These are phyloP conservation scores for Globisporangium orthogonon DNA, from an alignment of 352 stramenopile species.

Conservation along the genomic window DNA sequence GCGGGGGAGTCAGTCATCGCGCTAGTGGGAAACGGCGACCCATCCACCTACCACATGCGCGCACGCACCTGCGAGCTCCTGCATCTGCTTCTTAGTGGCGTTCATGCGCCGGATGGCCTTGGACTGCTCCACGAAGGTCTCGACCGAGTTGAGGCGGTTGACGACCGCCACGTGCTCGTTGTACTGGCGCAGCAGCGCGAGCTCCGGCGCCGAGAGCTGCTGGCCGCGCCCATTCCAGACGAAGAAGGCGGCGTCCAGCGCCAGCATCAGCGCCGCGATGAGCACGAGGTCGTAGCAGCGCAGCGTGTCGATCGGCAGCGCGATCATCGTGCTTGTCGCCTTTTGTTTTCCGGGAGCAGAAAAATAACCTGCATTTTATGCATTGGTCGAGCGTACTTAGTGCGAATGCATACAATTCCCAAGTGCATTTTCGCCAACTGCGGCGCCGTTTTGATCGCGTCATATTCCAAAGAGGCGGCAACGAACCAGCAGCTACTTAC, in stretches of 20 bases:
- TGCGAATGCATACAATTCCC: not conserved
- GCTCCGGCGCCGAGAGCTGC: conserved; percentile 49
- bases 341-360: no score
- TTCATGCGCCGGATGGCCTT: conserved; percentile 86
- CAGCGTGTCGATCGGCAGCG: conserved; percentile 40
- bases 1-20: not conserved
- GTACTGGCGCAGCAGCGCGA: conserved; percentile 54
- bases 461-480: conserved; percentile 1
- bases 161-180: conserved; percentile 76
- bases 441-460: no score
- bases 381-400: conserved; percentile 5
- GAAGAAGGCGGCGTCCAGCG: conserved; percentile 41
- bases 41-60: not conserved
- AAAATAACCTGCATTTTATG: no score
- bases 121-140: conserved; percentile 86
- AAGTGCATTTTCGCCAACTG: no score
- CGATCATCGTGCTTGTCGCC: conserved; percentile 13
- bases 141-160: conserved; percentile 81
- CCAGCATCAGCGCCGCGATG: conserved; percentile 53
- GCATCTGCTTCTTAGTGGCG: conserved; percentile 76
- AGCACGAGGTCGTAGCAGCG: conserved; percentile 67
- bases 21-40: no score
- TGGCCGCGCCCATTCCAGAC: conserved; percentile 43
- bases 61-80: conserved; percentile 61
- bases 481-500: not conserved